Base-by-base conservation (phyloP, 768 basidiomycete genomes). In the Pulveroboletus frians region DNA sequence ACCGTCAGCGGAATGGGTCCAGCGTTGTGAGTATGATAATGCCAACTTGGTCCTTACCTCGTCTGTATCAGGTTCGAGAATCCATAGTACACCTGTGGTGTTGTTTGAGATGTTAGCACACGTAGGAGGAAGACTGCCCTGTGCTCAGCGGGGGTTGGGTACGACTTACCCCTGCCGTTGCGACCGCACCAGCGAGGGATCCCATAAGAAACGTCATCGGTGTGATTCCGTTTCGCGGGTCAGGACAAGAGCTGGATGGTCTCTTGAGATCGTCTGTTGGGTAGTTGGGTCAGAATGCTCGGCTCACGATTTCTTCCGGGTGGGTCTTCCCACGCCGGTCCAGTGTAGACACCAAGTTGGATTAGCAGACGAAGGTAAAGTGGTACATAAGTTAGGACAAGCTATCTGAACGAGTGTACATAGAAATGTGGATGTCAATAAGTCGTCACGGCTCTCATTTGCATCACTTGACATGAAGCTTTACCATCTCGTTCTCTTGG, bases 101-200 rank as follows among this genome's bases (percentile, higher is more conserved):
- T 27, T 1, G n/a, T 14, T 3, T 2, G 15, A 34, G 9, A 31
- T 17, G 14, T n/a, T 9, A 29, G 54, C 21, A 8, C n/a, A 6
- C 4, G 5, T 13, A 14, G 14, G 10, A 20, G 5, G n/a, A 9
- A 15, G 6, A 1, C 6, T 5, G 11, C 18, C 36, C 20, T 26
- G 40, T 13, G 30, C 41, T 15, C 30, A n/a, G 29, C 7, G 39
- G 21, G 14, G n/a, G n/a, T 13, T 26, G 20, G 36, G 38, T 20
- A 9, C 40, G 34, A 50, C 69, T 59, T 65, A 81, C 84, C 53
- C 84, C 84, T 46, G 84, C 83, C 31, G 83, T 84, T 43, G 79
- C 76, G 49, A 86, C 70, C 30, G 81, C 82, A 23, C 84, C 84
- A 31, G 84, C 82, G n/a, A 84, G 64, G n/a, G 83, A 80, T 23